A percentile compares a stretch with the other conserved stretches of the same genome.
Conservation (phyloP, 306 rosid genomes). For the Gynostemma pentaphyllum region DNA sequence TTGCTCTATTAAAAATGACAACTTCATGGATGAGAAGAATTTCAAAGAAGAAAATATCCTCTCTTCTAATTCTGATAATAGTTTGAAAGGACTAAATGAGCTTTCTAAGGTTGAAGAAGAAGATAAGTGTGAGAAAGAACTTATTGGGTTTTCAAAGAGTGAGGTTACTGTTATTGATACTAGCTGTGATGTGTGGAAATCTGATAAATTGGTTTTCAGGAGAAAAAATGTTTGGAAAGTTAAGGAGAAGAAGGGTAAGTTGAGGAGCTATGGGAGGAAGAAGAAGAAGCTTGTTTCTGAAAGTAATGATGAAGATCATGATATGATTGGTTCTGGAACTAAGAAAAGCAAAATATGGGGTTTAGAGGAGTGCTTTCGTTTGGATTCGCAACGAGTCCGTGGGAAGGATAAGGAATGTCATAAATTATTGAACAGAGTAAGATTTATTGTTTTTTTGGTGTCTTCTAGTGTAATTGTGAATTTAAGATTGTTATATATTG, state of each 20-base stretch:
- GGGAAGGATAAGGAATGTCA: neutral
- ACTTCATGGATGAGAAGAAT: conserved; percentile 10
- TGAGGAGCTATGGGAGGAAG: conserved; percentile 40
- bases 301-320: neutral
- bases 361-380: neutral
- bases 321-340: conserved; percentile 6
- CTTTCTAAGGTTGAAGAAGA: conserved; percentile 13
- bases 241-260: conserved; percentile 58
- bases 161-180: conserved; percentile 92
- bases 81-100: neutral
- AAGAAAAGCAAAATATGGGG: conserved; percentile 19
- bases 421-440: neutral
- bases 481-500: neutral
- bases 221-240: conserved; percentile 70
- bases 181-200: conserved; percentile 59
- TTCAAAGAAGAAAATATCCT: conserved; percentile 18
- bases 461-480: neutral
- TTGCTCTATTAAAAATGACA: conserved; percentile 8
- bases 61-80: conserved; percentile 14
- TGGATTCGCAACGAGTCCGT: neutral
- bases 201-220: conserved; percentile 65
- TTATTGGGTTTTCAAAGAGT: conserved; percentile 66
- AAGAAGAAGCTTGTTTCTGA: conserved; percentile 25
- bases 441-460: neutral
- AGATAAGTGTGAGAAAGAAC: conserved; percentile 31